Conservation (phyloP, 2,329 filamentous ascomycete species). For the Emmonsiellopsis sp. region DNA sequence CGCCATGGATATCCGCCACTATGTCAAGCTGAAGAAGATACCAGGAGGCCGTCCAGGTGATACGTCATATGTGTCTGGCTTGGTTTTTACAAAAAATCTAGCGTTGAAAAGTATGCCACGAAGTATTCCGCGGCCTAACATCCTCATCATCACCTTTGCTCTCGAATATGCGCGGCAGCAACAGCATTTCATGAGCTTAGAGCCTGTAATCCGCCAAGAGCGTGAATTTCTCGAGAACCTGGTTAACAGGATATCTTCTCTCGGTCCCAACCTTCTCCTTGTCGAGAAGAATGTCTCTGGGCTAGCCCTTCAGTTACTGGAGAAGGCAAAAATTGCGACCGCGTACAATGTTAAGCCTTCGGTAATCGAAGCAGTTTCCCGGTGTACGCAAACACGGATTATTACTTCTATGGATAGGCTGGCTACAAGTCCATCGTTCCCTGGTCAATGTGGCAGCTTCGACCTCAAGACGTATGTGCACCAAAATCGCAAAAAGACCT, state of each 20-base stretch:
- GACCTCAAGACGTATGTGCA: slow-evolving; percentile 95
- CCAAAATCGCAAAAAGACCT: slow-evolving; percentile 78
- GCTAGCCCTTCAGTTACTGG: slow-evolving; percentile 76
- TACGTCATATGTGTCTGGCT: slow-evolving; percentile 90
- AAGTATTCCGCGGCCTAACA: slow-evolving; percentile 71
- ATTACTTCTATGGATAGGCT: slow-evolving; percentile 95
- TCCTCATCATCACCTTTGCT: slow-evolving; percentile 87
- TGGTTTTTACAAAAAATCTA: slow-evolving; percentile 95
- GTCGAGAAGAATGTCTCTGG: slow-evolving; percentile 90
- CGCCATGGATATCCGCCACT: slow-evolving; percentile 94
- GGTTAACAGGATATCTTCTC: slow-evolving; percentile 79
- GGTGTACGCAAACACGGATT: slow-evolving; percentile 83
- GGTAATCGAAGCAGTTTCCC: slow-evolving; percentile 87
- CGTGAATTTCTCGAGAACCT: slow-evolving; percentile 87
- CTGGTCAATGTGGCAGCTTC: slow-evolving; percentile 76
- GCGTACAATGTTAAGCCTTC: slow-evolving; percentile 95
- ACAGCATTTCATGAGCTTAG: slow-evolving; percentile 94
- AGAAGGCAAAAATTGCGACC: slow-evolving; percentile 82
- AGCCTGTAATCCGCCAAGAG: slow-evolving; percentile 94
- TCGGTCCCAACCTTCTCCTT: slow-evolving; percentile 78
- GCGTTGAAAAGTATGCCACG: slow-evolving; percentile 94
- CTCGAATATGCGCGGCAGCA: slow-evolving; percentile 93
- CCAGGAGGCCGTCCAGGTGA: slow-evolving; percentile 82
- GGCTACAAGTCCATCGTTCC: slow-evolving; percentile 61
- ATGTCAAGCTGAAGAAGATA: slow-evolving; percentile 95